Conservation (phyloP, 73 alveolate species). For the Urostyla sp. region DNA sequence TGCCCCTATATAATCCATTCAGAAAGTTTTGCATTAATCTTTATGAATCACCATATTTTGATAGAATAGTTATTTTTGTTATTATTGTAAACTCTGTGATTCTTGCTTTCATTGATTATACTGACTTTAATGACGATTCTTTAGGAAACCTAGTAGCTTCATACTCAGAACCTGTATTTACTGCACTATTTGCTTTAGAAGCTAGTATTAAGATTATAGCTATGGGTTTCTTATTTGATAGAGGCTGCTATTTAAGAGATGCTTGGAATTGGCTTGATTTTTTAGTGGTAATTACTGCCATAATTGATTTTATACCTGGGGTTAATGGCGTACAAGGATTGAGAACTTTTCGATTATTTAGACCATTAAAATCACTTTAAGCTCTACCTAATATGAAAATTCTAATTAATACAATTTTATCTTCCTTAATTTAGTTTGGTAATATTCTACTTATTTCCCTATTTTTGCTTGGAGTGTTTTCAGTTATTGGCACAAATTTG, state of each 20-base stretch:
- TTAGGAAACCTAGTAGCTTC: background rate
- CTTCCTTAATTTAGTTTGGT: conserved; percentile 25
- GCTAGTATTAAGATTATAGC: conserved; percentile 13
- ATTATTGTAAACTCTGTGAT: background rate
- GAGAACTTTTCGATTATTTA: conserved; percentile 59
- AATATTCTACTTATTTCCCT: conserved; percentile 17
- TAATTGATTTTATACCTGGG: no score
- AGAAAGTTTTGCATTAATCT: no score
- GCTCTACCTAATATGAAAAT: conserved; percentile 55
- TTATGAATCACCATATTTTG: background rate
- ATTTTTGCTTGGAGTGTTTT: conserved; percentile 36
- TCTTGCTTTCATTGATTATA: background rate
- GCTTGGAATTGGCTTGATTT: conserved; percentile 27
- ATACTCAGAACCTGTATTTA: background rate
- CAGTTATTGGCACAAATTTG: conserved; percentile 50
- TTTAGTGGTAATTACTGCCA: conserved; percentile 4
- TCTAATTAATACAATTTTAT: conserved; percentile 32
- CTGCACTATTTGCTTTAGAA: background rate
- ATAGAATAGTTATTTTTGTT: background rate
- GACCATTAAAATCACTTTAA: conserved; percentile 39
- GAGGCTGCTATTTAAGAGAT: background rate
- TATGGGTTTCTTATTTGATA: background rate
- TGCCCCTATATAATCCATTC: no score
- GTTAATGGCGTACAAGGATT: background rate
- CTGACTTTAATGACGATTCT: background rate